Evolutionary conservation across 306 rosid species (phyloP).

Genomic region (Medicago ruthenica): DNA sequence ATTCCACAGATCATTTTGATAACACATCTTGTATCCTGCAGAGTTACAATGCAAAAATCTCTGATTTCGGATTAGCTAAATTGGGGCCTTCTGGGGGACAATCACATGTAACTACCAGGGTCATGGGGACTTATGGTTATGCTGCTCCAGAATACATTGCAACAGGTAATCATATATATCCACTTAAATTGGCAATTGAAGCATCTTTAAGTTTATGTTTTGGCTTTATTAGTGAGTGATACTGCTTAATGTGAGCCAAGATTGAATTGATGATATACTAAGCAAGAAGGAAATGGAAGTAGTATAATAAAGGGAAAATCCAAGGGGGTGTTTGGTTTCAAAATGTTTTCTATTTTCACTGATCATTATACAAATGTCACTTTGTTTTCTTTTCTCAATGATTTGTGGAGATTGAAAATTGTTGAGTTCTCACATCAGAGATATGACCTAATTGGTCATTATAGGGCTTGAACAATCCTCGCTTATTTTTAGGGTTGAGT

Average conservation of each 20-base stretch:
- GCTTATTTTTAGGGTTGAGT: background rate
- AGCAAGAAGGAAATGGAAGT: slow-evolving; percentile 2
- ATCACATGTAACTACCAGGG: slow-evolving; percentile 81
- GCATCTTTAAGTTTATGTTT: background rate
- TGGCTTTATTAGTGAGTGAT: slow-evolving; percentile 20
- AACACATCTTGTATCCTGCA: slow-evolving; percentile 39
- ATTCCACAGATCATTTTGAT: no score
- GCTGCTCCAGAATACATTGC: slow-evolving; percentile 92
- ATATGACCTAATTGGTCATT: background rate
- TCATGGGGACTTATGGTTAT: slow-evolving; percentile 85
- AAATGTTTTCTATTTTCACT: background rate
- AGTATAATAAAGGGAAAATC: background rate
- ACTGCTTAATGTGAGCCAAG: slow-evolving; percentile 2
- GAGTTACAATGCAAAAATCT: slow-evolving; percentile 77
- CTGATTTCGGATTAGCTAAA: slow-evolving; percentile 90
- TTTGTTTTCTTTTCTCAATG: background rate
- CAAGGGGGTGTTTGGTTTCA: background rate
- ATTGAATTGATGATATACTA: slow-evolving; percentile 5
- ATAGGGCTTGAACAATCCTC: background rate
- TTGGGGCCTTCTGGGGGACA: slow-evolving; percentile 78
- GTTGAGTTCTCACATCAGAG: background rate
- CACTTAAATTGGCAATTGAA: slow-evolving; percentile 2
- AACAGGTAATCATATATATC: slow-evolving; percentile 64
- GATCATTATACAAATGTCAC: background rate
- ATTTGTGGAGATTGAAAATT: background rate